These are phyloP conservation scores for Comarum palustre DNA, from an alignment of 306 rosid genomes.

Conservation along the genomic window DNA sequence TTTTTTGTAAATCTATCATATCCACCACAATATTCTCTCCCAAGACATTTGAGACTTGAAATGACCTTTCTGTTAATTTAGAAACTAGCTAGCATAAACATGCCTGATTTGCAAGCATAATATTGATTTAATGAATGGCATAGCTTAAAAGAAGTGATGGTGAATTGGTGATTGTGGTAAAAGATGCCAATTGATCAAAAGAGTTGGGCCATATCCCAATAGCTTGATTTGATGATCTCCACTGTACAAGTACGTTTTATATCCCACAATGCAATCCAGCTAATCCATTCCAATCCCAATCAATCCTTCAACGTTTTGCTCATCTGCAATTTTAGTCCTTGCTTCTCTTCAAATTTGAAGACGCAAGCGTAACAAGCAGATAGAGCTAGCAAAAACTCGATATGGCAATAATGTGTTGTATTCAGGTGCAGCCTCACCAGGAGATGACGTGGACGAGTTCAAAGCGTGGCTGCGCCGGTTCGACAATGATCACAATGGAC, in stretches of 20 bases:
- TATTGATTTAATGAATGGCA: neutral
- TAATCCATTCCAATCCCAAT: conserved; percentile 1
- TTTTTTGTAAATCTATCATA: neutral
- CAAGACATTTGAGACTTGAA: neutral
- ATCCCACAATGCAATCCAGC: neutral
- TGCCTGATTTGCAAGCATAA: neutral
- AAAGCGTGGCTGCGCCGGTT: conserved; percentile 19
- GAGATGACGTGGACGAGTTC: conserved; percentile 26
- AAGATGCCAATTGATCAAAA: conserved; percentile 8
- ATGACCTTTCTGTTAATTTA: neutral
- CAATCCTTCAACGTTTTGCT: neutral
- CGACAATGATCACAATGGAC: conserved; percentile 9
- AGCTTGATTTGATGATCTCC: conserved; percentile 19
- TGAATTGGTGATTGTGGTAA: neutral
- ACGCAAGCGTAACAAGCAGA: neutral
- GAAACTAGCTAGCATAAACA: neutral
- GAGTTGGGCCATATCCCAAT: neutral
- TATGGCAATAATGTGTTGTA: conserved; percentile 14
- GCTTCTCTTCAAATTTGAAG: neutral
- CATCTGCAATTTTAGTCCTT: neutral
- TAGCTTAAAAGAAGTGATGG: neutral
- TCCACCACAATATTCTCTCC: neutral
- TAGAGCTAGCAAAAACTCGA: neutral
- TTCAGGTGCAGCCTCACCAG: conserved; percentile 21
- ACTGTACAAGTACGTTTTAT: neutral